These are phyloP conservation scores for Mrakia hoshinonis DNA, from an alignment of 768 basidiomycete genomes.

Conservation along the genomic window DNA sequence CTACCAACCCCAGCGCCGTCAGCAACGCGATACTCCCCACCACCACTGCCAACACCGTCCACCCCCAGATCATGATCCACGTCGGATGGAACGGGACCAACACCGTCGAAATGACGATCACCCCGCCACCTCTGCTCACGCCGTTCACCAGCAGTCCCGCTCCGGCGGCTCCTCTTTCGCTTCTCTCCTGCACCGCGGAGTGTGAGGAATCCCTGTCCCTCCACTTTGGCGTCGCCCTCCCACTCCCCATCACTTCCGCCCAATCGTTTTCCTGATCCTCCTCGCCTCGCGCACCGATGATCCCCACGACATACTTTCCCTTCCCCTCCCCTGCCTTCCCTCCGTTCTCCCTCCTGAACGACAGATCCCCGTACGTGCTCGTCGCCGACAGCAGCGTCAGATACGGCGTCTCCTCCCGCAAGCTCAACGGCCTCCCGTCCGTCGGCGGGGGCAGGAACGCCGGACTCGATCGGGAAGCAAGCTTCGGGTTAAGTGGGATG, in stretches of 20 bases:
- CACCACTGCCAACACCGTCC: conserved; percentile 34
- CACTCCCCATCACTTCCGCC: conserved; percentile 32
- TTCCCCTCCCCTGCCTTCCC: conserved; percentile 39
- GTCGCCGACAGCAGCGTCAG: conserved; percentile 53
- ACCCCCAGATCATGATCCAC: conserved; percentile 71
- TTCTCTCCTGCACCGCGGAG: conserved; percentile 43
- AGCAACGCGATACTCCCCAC: conserved; percentile 55
- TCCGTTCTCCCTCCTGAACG: conserved; percentile 54
- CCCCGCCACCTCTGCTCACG: conserved; percentile 74
- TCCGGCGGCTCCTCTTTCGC: conserved; percentile 58
- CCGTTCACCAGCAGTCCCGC: conserved; percentile 47
- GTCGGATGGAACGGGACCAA: conserved; percentile 76
- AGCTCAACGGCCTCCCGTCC: conserved; percentile 62
- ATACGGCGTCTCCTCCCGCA: conserved; percentile 66
- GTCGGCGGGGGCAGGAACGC: conserved; percentile 37
- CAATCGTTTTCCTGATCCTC: conserved; percentile 24
- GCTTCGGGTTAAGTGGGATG: conserved; percentile 7
- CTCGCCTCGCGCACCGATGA: conserved; percentile 39
- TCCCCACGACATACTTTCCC: conserved; percentile 43
- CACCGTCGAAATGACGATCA: conserved; percentile 72
- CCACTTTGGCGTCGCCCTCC: conserved; percentile 45
- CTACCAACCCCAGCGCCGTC: conserved; percentile 63
- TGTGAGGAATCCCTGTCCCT: neutral
- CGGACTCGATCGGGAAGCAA: conserved; percentile 10
- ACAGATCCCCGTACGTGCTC: conserved; percentile 69